Percentiles rank a stretch among this genome's conserved stretches.
Evolutionary conservation across 139 green algal species (phyloP).

Genomic region (Raphidocelis subcapitata): DNA sequence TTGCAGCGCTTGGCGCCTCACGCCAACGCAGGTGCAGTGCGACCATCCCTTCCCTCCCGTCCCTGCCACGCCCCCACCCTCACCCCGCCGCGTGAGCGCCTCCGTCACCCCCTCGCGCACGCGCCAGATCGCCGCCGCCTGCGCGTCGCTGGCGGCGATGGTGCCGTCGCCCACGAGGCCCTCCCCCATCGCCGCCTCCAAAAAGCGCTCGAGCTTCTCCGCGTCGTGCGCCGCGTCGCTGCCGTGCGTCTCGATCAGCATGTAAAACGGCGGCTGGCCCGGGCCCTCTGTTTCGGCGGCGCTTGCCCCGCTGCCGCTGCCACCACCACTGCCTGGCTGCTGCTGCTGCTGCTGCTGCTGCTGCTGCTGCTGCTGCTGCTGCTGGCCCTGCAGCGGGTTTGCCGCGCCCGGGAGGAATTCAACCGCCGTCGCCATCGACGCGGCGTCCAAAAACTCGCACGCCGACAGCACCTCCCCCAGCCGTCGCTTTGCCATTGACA

Average conservation of each 20-base stretch:
- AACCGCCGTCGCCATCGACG: constrained; percentile 60
- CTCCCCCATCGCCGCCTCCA: constrained; percentile 56
- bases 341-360: constrained; percentile 17
- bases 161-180: constrained; percentile 49
- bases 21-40: no score
- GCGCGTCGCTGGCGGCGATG: constrained; percentile 45
- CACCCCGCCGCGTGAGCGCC: constrained; percentile 68
- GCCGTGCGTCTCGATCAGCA: constrained; percentile 91
- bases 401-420: constrained; percentile 45
- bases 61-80: no score
- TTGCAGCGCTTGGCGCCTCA: no score
- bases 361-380: not conserved
- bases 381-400: constrained; percentile 56
- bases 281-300: not conserved
- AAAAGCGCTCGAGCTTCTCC: constrained; percentile 77
- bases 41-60: no score
- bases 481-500: constrained; percentile 52
- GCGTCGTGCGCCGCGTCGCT: constrained; percentile 72
- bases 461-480: constrained; percentile 87
- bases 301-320: not conserved
- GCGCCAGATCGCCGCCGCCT: constrained; percentile 82
- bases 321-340: not conserved
- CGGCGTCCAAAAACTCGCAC: constrained; percentile 93
- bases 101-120: constrained; percentile 89
- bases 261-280: constrained; percentile 70